Base-by-base conservation (phyloP, 75 land plant species). In the Gnetum montanum region DNA sequence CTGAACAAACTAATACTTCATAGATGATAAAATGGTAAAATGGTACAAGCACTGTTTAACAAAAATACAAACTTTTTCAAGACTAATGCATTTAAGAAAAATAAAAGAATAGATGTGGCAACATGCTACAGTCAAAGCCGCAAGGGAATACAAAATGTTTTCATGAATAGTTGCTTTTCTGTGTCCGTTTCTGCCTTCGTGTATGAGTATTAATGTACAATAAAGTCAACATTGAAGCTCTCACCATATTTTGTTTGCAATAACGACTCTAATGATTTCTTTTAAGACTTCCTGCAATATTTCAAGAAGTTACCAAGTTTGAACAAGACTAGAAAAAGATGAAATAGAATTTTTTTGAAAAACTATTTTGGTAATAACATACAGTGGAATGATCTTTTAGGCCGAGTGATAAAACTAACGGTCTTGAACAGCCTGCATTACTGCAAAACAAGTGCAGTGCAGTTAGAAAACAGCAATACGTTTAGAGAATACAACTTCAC, bases 341-440 rank as follows among this genome's bases (percentile, higher is more conserved):
- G 23, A 25, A 49, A 31, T 12, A n/a, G 25, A 15, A 23, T 8
- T 7, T 30, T 12, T 36, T n/a, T n/a, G n/a, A n/a, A n/a, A n/a
- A 28, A 1, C 16, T 27, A 16, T 19, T 37, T 15, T 36, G 3
- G 6, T 0, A 54, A 53, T 6, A 26, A 16, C 27, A 18, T 22
- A 13, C 19, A 22, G 43, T 34, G 25, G 85, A 81, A 59, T 88
- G 93, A 50, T 88, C 85, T 57, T 78, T 84, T 11, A 88, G 71
- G 16, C 93, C 92, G n/a, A 88, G 75, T 6, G 90, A 84, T 1
- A 88, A 63, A 60, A 88, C 60, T 57, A 88, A 62, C 0, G 89
- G 58, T 70, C 63, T 68, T 4, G 89, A 84, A 5, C 77, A 72
- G 2, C 89, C 93, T 15, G 61, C 58, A 36, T 55, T 64, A 61